phyloP scores from a whole-genome alignment of 202 grass and related monocot species.

The Bolboschoenoplectus hybrid region DNA sequence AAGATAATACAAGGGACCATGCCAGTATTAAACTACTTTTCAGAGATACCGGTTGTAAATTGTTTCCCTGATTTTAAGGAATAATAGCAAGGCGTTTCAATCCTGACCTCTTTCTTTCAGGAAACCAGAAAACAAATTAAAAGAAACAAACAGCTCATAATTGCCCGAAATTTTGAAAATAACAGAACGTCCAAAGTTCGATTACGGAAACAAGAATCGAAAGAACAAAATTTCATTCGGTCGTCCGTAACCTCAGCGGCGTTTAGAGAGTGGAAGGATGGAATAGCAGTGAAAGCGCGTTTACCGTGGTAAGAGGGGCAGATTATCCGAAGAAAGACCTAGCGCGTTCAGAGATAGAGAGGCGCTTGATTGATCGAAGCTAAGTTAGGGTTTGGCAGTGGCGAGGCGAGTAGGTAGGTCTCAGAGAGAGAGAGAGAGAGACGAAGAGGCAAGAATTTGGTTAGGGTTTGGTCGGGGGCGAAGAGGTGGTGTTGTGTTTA shows the following conservation, averaged over 20 bases:
- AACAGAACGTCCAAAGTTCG: not conserved
- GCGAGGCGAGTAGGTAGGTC: not conserved
- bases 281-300: not conserved
- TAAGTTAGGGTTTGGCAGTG: not conserved
- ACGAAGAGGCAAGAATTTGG: not conserved
- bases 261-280: not conserved
- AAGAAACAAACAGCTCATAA: not conserved
- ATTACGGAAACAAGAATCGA: not conserved
- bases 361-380: not conserved
- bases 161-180: not conserved
- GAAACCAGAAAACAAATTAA: not conserved
- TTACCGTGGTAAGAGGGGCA: conserved; percentile 22
- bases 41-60: not conserved
- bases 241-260: not conserved
- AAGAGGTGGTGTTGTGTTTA: not conserved
- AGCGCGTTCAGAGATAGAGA: not conserved
- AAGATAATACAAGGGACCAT: not conserved
- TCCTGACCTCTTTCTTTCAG: not conserved
- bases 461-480: conserved; percentile 3
- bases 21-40: not conserved
- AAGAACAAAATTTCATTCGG: not conserved
- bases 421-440: not conserved
- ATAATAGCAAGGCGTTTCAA: not conserved
- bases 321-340: not conserved
- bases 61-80: not conserved